Evolutionary conservation across 176 grass and related monocot species (phyloP).

Genomic region (Hsuehochloa calcarea): DNA sequence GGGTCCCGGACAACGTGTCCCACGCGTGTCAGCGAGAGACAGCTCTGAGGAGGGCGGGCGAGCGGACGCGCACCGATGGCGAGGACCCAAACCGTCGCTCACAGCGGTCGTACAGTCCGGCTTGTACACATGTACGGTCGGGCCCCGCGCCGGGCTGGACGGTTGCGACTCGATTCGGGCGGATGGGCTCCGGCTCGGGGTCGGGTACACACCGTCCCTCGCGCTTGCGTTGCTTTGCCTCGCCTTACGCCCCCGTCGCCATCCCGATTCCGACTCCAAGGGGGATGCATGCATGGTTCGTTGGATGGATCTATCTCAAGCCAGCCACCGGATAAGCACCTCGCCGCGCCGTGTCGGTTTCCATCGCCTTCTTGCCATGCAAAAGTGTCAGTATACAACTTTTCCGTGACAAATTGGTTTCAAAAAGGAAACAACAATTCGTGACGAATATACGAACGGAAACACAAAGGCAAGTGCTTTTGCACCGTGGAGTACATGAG

Average conservation of each 20-base stretch:
- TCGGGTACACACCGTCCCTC: neutral
- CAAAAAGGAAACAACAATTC: too few relatives aligned
- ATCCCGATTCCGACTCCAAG: constrained; percentile 1
- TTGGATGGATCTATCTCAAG: neutral
- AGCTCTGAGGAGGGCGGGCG: neutral
- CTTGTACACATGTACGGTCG: constrained; percentile 52
- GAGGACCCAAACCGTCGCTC: constrained; percentile 14
- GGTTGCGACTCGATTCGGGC: neutral
- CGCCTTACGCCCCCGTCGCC: neutral
- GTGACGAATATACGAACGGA: too few relatives aligned
- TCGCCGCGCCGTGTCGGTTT: neutral
- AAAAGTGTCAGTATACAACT: neutral
- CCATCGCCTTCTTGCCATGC: neutral
- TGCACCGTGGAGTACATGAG: neutral
- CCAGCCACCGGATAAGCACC: neutral
- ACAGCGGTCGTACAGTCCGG: constrained; percentile 50
- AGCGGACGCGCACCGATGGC: neutral
- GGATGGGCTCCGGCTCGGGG: constrained; percentile 24
- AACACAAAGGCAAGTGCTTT: too few relatives aligned
- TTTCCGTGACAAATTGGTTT: too few relatives aligned
- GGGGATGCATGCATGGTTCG: constrained; percentile 26
- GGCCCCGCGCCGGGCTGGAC: neutral
- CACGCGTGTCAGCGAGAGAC: fast-evolving
- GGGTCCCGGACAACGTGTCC: fast-evolving
- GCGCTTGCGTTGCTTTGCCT: neutral